phyloP scores from a whole-genome alignment of 139 green algal genomes.

The Chlamydomonas sphaeroides region DNA sequence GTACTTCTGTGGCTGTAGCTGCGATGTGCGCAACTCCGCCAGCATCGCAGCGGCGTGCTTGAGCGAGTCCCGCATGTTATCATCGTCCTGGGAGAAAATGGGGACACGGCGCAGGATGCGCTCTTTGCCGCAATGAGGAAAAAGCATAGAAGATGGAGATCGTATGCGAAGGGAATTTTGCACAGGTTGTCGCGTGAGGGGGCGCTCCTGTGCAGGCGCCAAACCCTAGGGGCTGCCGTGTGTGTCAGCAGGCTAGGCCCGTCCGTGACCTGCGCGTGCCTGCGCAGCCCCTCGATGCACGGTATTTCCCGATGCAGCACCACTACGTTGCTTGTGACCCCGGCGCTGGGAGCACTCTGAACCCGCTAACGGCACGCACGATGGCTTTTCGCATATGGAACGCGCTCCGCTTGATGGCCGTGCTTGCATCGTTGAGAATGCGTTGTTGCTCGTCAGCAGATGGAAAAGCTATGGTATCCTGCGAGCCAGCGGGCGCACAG shows the following conservation, averaged over 20 bases:
- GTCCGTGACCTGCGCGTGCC: too few relatives aligned
- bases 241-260: too few relatives aligned
- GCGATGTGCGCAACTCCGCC: constrained; percentile 91
- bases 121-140: too few relatives aligned
- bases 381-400: constrained; percentile 88
- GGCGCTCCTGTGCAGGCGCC: too few relatives aligned
- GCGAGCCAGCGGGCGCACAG: too few relatives aligned
- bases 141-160: too few relatives aligned
- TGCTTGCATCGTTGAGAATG: constrained; percentile 75
- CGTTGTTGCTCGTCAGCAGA: constrained; percentile 68
- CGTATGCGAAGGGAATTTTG: too few relatives aligned
- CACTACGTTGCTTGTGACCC: not conserved
- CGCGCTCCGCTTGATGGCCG: constrained; percentile 79
- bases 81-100: constrained; percentile 84
- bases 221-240: too few relatives aligned
- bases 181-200: too few relatives aligned
- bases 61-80: constrained; percentile 95
- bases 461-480: constrained; percentile 29
- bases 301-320: too few relatives aligned
- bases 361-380: constrained; percentile 48
- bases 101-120: too few relatives aligned
- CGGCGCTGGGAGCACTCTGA: not conserved
- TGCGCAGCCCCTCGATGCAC: too few relatives aligned
- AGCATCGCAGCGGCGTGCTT: constrained; percentile 90
- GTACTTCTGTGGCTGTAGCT: constrained; percentile 94